Percentiles rank a stretch among this genome's conserved stretches.
Conservation (phyloP, 2,329 filamentous ascomycete species). For the Colletotrichum endophyticum region DNA sequence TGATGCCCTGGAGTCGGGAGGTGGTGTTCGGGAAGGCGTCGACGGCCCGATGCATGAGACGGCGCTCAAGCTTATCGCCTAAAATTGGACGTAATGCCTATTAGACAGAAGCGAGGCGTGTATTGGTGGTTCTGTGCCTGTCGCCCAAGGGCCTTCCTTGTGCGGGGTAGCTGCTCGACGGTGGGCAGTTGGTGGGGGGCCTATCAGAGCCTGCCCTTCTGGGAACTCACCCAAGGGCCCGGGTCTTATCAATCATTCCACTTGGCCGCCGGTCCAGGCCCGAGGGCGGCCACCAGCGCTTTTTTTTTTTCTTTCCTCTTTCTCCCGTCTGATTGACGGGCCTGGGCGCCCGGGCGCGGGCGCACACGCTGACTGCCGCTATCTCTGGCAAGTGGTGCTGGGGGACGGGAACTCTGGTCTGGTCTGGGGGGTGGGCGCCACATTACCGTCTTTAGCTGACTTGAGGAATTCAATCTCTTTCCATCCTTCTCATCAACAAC, state of each 20-base stretch:
- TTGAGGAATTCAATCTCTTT: not conserved
- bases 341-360: not conserved
- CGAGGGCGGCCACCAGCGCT: not conserved
- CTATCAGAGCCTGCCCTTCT: conserved; percentile 2
- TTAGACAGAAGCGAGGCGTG: conserved; percentile 12
- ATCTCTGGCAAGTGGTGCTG: not conserved
- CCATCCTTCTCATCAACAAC: not conserved
- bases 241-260: conserved; percentile 20
- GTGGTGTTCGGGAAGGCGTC: not conserved
- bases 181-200: not conserved
- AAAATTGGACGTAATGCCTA: conserved; percentile 19
- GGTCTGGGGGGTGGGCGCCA: not conserved
- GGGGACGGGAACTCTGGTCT: not conserved
- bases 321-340: not conserved
- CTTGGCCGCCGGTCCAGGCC: conserved; percentile 20
- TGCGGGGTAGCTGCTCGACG: conserved; percentile 1
- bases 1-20: not conserved
- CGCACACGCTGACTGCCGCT: not conserved
- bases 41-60: not conserved
- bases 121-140: conserved; percentile 1
- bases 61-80: conserved; percentile 11
- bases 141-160: conserved; percentile 5
- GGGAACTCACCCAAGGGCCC: not conserved
- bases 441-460: not conserved
- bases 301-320: not conserved